These are phyloP conservation scores for Wickerhamomyces mucosus DNA, from an alignment of 805 yeast genomes.

Conservation along the genomic window DNA sequence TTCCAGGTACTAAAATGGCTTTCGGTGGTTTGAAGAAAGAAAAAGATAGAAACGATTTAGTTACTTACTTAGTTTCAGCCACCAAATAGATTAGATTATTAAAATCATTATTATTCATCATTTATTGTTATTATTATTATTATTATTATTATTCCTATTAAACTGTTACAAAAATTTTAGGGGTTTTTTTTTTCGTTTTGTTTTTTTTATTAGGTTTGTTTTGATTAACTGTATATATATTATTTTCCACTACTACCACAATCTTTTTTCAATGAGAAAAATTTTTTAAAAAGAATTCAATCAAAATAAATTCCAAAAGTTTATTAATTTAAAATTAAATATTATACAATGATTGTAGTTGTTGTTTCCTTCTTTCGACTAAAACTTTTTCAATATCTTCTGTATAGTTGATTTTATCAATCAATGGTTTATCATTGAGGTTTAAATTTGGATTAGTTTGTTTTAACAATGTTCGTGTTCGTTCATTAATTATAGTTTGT, in stretches of 20 bases:
- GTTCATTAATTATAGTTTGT: not conserved
- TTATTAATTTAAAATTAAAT: too few species aligned
- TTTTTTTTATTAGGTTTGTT: too few species aligned
- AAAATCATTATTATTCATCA: not conserved
- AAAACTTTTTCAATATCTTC: not conserved
- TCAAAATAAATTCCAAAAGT: too few species aligned
- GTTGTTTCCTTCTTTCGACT: not conserved
- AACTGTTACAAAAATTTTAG: too few species aligned
- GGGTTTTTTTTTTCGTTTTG: too few species aligned
- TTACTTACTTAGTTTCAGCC: constrained; percentile 68
- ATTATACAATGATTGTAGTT: not conserved
- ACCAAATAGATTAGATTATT: constrained; percentile 28
- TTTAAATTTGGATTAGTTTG: not conserved
- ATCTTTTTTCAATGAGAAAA: too few species aligned
- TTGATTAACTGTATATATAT: too few species aligned
- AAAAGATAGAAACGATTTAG: constrained; percentile 95
- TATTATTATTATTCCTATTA: too few species aligned
- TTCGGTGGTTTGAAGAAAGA: constrained; percentile 99
- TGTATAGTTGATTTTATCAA: not conserved
- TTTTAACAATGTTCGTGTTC: not conserved
- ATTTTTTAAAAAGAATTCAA: too few species aligned
- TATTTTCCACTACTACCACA: too few species aligned
- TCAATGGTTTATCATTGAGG: not conserved
- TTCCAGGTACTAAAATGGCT: constrained; percentile 99
- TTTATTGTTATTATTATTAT: not conserved